Base-by-base conservation (phyloP, 805 yeast genomes). In the Metschnikowia sp. region DNA sequence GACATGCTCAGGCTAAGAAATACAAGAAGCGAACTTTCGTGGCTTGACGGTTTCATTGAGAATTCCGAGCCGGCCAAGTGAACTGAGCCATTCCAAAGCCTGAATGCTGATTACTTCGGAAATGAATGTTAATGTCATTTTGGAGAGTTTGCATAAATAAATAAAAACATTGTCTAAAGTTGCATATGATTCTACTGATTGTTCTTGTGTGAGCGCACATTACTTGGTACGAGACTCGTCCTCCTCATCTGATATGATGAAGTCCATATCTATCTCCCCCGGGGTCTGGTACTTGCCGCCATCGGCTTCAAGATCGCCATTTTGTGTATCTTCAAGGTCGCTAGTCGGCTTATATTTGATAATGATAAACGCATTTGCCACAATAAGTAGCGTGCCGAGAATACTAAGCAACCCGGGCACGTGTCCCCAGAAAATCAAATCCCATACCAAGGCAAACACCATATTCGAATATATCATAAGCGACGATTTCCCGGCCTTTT, bases 391-490 rank as follows among this genome's bases (percentile, higher is more conserved):
- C 44, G 86, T 83, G 1, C 97, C 97, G 18, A 82, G 53, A 55
- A 81, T 66, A 48, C 91, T 84, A 69, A 86, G 73, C 30, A 79
- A 50, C 18, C 82, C 83, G 0, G 97, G 97, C 19, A 82, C 63
- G 61, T 84, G 89, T 51, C 79, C 75, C 83, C 88, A 91, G 29
- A 89, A 68, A 1, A 81, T 38, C 32, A 80, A 68, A 61, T 90
- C 97, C 81, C 91, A 83, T 31, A 86, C 48, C 13, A 88, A 68
- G 0, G 96, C 92, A 67, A 84, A 88, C 1, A 90, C 68, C 74
- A 90, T 76, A 59, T 84, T 88, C 2, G 90, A 76, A 62, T 91
- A 91, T 2, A 78, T 69, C 81, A 88, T 83, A 50, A 87, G 75
- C 10, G 91, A 75, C 0, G 90, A 88, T 47, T 86, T 76, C 4